These are phyloP conservation scores for Lactifluus piperatus DNA, from an alignment of 768 basidiomycete species.

Conservation along the genomic window DNA sequence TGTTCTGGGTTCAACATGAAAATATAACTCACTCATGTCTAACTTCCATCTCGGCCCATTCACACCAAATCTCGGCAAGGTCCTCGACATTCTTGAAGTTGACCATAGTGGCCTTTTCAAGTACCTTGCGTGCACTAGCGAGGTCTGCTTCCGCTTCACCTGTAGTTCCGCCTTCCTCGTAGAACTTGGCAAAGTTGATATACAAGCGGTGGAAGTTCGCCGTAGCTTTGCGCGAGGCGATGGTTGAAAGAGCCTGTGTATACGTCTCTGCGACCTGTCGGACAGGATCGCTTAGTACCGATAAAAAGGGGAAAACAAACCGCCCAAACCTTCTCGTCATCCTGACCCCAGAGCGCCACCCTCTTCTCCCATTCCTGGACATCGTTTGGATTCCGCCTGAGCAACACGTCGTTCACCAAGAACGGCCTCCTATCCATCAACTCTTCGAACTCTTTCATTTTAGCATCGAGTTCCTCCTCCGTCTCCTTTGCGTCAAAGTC, in stretches of 20 bases:
- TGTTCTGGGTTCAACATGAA: constrained; percentile 8
- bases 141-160: constrained; percentile 76
- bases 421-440: constrained; percentile 94
- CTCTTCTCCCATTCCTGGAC: constrained; percentile 99
- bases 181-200: constrained; percentile 94
- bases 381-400: constrained; percentile 92
- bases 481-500: constrained; percentile 70
- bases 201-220: constrained; percentile 86
- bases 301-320: not conserved
- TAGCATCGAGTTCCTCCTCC: constrained; percentile 74
- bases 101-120: constrained; percentile 88
- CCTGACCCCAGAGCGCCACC: constrained; percentile 84
- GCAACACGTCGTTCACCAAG: constrained; percentile 89
- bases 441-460: constrained; percentile 90
- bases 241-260: constrained; percentile 77
- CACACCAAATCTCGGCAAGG: constrained; percentile 97
- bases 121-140: constrained; percentile 79
- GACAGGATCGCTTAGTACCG: not conserved
- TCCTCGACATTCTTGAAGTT: constrained; percentile 96
- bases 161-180: constrained; percentile 87
- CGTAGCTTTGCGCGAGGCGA: constrained; percentile 82
- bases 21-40: constrained; percentile 71
- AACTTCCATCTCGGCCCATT: constrained; percentile 98
- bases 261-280: constrained; percentile 87
- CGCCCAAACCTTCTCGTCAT: constrained; percentile 75